A percentile compares a stretch with the other conserved stretches of the same genome.
phyloP scores from a whole-genome alignment of 1,284 basidiomycete species.

The Cerrena zonata region DNA sequence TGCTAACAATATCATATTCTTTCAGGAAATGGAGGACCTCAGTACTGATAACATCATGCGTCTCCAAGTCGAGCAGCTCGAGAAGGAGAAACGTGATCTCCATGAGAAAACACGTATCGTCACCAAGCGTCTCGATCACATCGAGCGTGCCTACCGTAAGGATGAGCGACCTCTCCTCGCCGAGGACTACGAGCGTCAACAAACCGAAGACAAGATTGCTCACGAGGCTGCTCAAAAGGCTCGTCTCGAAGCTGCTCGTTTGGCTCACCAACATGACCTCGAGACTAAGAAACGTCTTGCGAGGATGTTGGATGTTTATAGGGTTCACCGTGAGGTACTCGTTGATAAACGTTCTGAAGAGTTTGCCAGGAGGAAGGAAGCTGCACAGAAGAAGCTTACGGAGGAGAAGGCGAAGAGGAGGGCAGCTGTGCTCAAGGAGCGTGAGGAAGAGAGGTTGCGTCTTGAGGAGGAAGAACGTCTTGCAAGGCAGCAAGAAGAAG shows the following conservation, averaged over 20 bases:
- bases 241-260: conserved; percentile 55
- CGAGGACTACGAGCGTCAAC: conserved; percentile 86
- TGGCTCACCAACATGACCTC: conserved; percentile 66
- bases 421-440: conserved; percentile 46
- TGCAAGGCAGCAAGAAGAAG: conserved; percentile 45
- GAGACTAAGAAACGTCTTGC: conserved; percentile 74
- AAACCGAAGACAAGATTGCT: conserved; percentile 66
- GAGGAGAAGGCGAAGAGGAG: conserved; percentile 80
- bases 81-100: conserved; percentile 93
- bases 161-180: conserved; percentile 85
- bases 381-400: conserved; percentile 69
- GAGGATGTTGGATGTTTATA: conserved; percentile 75
- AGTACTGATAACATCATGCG: conserved; percentile 87
- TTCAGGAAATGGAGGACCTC: conserved; percentile 74
- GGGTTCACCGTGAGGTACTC: conserved; percentile 54
- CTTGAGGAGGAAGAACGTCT: conserved; percentile 45
- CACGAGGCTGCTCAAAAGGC: conserved; percentile 64
- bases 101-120: conserved; percentile 80
- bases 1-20: conserved; percentile 3
- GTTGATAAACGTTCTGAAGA: conserved; percentile 66
- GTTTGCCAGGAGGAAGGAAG: conserved; percentile 57
- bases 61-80: conserved; percentile 89
- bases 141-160: conserved; percentile 93
- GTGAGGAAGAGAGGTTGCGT: conserved; percentile 52
- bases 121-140: conserved; percentile 88